These are phyloP conservation scores for Taphrina flavorubra DNA, from an alignment of 1,139 yeast species.

Conservation along the genomic window DNA sequence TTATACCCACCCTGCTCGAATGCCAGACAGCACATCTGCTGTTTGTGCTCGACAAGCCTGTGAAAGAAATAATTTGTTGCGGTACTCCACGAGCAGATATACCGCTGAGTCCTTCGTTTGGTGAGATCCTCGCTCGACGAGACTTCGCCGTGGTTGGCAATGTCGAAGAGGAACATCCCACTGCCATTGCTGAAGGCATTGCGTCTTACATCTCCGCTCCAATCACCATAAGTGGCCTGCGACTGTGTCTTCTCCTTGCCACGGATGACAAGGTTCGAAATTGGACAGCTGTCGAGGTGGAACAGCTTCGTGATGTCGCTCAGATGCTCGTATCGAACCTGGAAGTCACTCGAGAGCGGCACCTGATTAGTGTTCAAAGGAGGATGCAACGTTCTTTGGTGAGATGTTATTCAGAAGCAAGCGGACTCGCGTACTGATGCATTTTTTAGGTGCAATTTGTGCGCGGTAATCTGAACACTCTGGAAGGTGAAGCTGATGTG, in stretches of 20 bases:
- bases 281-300: constrained; percentile 4
- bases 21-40: constrained; percentile 17
- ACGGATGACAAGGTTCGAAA: neutral
- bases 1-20: constrained; percentile 5
- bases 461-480: constrained; percentile 14
- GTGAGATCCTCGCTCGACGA: constrained; percentile 6
- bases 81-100: neutral
- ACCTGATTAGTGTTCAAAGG: constrained; percentile 8
- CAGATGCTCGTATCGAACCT: constrained; percentile 11
- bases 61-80: neutral
- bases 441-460: constrained; percentile 23
- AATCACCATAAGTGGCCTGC: constrained; percentile 4
- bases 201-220: constrained; percentile 6
- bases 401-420: neutral
- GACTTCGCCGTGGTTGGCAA: neutral
- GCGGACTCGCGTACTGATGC: neutral
- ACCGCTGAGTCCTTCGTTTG: neutral
- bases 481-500: neutral
- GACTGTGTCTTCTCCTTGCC: constrained; percentile 8
- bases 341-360: constrained; percentile 27
- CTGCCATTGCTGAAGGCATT: neutral
- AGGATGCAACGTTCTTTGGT: constrained; percentile 28
- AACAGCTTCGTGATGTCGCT: constrained; percentile 16
- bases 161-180: neutral
- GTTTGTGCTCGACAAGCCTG: constrained; percentile 14